Evolutionary conservation across 2,329 filamentous ascomycete genomes (phyloP).

Genomic region (Sporothrix humicola): DNA sequence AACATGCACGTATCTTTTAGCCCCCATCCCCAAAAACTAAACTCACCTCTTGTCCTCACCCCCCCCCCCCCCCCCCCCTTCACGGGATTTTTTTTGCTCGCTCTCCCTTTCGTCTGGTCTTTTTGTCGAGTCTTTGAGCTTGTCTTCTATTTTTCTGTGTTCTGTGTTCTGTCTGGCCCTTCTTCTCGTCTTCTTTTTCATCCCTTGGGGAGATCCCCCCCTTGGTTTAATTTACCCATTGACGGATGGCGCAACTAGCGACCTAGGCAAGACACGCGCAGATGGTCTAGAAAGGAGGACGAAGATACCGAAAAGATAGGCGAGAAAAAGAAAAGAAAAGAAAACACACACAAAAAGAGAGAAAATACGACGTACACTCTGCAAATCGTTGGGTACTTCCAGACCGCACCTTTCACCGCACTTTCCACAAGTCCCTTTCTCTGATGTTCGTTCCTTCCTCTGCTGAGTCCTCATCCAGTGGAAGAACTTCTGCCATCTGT

Average conservation of each 20-base stretch:
- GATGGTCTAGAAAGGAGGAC: neutral
- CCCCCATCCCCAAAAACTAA: neutral
- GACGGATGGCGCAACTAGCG: slow-evolving; percentile 17
- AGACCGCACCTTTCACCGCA: neutral
- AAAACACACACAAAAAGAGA: neutral
- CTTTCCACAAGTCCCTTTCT: neutral
- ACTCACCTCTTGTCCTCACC: slow-evolving; percentile 18
- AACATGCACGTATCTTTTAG: slow-evolving; percentile 16
- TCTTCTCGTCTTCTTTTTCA: neutral
- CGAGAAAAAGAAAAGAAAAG: neutral
- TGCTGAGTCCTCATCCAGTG: too few species aligned
- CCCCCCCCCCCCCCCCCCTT: slow-evolving; percentile 26
- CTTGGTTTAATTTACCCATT: slow-evolving; percentile 13
- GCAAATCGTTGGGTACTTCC: neutral
- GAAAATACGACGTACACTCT: neutral
- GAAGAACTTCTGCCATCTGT: too few species aligned
- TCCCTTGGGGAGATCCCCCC: slow-evolving; percentile 18
- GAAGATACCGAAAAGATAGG: neutral
- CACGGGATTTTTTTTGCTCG: neutral
- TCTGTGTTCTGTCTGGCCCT: neutral
- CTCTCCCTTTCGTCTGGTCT: neutral
- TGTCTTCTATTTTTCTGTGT: neutral
- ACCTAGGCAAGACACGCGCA: neutral
- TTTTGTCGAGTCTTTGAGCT: neutral
- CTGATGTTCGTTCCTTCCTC: slow-evolving; percentile 4